Percentiles rank a stretch among this genome's conserved stretches.
Evolutionary conservation across 2,329 filamentous ascomycete genomes (phyloP).

Genomic region (Paecilomyces fulvus): DNA sequence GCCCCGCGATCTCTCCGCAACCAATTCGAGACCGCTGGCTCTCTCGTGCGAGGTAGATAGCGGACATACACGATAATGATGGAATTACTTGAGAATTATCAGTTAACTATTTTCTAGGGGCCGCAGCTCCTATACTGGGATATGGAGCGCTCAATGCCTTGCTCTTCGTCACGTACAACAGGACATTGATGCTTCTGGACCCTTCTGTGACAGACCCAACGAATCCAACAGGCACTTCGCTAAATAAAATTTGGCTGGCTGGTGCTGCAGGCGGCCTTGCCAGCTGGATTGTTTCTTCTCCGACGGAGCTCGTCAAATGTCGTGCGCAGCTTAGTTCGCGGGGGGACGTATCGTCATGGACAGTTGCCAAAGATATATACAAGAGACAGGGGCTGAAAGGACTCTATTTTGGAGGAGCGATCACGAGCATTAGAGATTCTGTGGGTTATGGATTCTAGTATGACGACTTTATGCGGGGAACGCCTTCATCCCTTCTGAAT

Average conservation of each 20-base stretch:
- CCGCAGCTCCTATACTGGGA: constrained; percentile 75
- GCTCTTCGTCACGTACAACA: constrained; percentile 85
- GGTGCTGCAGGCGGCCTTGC: constrained; percentile 75
- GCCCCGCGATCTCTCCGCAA: constrained; percentile 15
- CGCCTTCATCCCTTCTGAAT: constrained; percentile 2
- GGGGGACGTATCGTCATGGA: constrained; percentile 49
- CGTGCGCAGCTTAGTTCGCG: constrained; percentile 60
- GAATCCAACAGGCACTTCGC: constrained; percentile 37
- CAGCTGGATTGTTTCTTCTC: constrained; percentile 77
- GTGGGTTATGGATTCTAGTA: constrained; percentile 95
- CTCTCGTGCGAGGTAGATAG: constrained; percentile 31
- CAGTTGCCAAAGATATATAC: constrained; percentile 55
- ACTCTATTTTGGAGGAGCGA: constrained; percentile 69
- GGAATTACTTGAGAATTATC: neutral
- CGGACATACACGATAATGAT: neutral
- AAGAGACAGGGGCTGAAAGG: constrained; percentile 55
- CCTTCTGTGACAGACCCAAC: constrained; percentile 35
- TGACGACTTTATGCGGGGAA: constrained; percentile 17
- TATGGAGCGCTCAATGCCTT: constrained; percentile 88
- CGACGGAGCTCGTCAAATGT: constrained; percentile 87
- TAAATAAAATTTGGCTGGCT: constrained; percentile 66
- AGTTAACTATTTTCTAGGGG: constrained; percentile 42
- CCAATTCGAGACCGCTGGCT: constrained; percentile 26
- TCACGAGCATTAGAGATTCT: constrained; percentile 76
- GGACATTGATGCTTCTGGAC: constrained; percentile 58